Base-by-base conservation (phyloP, 2,329 filamentous ascomycete genomes). In the Colletotrichum sp. region DNA sequence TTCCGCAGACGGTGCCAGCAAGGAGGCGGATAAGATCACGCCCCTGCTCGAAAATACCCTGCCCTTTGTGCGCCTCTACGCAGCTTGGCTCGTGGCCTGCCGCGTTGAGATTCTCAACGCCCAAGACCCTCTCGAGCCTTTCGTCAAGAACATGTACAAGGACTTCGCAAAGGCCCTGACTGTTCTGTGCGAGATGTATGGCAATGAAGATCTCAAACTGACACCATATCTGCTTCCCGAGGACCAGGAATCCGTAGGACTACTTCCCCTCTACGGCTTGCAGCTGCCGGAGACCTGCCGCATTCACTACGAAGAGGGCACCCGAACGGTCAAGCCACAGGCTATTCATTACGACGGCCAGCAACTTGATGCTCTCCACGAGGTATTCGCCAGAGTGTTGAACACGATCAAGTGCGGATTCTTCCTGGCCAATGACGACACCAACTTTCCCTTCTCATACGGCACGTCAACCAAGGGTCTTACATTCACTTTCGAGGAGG, bases 191-290 rank as follows among this genome's bases (percentile, higher is more conserved):
- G 86, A 88, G 55, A 83, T 86, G 12, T 87, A 88, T 76, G 84
- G 85, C 16, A 82, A 81, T 34, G 83, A 84, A 19, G 82, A 84
- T 13, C 79, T 86, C 19, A 85, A 82, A 11, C 79, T 85, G 11
- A 88, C 85, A 59, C 85, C 85, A 16, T 92, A 91, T 80, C 83
- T 91, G 25, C 85, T 92, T 2, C 79, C 84, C 0, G 90, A 92
- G 79, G 90, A 92, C 72, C 78, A 88, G 72, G 84, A 88, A 75
- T 83, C 86, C 19, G 81, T 87, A 15, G 88, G 89, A 6, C 80
- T 90, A 34, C 82, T 84, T 19, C 85, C 88, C 5, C 81, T 90
- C 22, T 84, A 84, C 59, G 82, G 84, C 25, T 80, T 84, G 2
- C 76, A 80, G 12, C 80, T 89, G 6, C 85, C 86, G 2, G 78